These are phyloP conservation scores for Brassica carinata DNA, from an alignment of 345 rosid species.

Conservation along the genomic window DNA sequence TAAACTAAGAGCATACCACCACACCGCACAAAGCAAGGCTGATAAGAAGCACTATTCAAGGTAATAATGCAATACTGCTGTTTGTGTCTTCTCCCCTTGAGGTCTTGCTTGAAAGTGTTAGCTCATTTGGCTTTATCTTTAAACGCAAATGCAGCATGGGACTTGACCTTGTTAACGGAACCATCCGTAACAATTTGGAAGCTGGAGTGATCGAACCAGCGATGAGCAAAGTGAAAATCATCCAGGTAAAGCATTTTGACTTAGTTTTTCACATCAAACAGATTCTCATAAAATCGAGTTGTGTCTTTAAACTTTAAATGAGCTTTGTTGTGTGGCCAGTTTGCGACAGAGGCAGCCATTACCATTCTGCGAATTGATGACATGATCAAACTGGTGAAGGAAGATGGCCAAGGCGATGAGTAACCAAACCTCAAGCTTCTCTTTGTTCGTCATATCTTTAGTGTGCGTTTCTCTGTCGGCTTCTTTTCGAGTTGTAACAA, in stretches of 20 bases:
- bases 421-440: neutral
- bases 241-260: conserved; percentile 64
- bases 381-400: conserved; percentile 95
- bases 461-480: conserved; percentile 27
- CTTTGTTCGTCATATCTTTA: conserved; percentile 13
- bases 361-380: conserved; percentile 96
- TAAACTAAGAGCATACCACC: conserved; percentile 92
- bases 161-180: conserved; percentile 79
- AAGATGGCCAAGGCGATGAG: conserved; percentile 73
- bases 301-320: neutral
- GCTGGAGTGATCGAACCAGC: conserved; percentile 99
- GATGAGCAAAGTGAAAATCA: conserved; percentile 99
- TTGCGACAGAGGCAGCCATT: conserved; percentile 98
- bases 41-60: conserved; percentile 90
- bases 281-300: neutral
- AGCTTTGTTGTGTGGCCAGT: conserved; percentile 42
- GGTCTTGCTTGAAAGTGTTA: neutral
- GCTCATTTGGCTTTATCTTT: neutral
- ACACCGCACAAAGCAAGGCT: conserved; percentile 91
- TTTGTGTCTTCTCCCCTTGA: neutral
- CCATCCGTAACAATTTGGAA: conserved; percentile 85
- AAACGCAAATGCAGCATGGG: conserved; percentile 72
- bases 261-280: neutral
- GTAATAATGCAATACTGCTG: conserved; percentile 40
- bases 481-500: conserved; percentile 18